A percentile compares a stretch with the other conserved stretches of the same genome.
These are phyloP conservation scores for Ocimum tenuiflorum DNA, from an alignment of 257 asterid genomes.

Conservation along the genomic window DNA sequence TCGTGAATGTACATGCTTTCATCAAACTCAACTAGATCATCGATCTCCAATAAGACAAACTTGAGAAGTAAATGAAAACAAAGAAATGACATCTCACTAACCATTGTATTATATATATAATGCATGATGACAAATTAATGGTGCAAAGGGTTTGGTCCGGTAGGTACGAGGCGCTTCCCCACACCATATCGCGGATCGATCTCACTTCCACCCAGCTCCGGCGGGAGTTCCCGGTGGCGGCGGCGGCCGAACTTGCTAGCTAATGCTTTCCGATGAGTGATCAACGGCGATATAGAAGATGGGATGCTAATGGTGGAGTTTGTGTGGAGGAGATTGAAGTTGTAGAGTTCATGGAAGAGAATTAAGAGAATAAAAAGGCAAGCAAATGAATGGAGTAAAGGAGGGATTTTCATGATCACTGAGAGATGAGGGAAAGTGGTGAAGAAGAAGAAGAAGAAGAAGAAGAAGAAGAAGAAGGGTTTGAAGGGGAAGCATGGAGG, in stretches of 20 bases:
- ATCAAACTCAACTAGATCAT: conserved; percentile 9
- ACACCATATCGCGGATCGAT: conserved; percentile 60
- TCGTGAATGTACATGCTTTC: conserved; percentile 29
- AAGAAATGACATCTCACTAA: conserved; percentile 23
- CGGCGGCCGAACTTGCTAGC: conserved; percentile 35
- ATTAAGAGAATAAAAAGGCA: conserved; percentile 29
- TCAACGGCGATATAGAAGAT: conserved; percentile 15
- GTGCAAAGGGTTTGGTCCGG: conserved; percentile 89
- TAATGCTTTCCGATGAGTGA: conserved; percentile 34
- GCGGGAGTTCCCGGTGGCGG: conserved; percentile 19
- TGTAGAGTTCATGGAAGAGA: conserved; percentile 30
- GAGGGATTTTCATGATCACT: conserved; percentile 36
- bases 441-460: conserved; percentile 35
- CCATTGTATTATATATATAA: too few species aligned
- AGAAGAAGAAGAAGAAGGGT: conserved; percentile 34
- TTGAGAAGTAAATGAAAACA: conserved; percentile 13
- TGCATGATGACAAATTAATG: conserved; percentile 31
- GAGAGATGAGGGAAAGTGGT: conserved; percentile 16
- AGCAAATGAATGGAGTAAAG: conserved; percentile 21
- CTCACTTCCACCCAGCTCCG: conserved; percentile 21
- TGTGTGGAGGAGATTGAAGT: conserved; percentile 17
- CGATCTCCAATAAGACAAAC: background rate
- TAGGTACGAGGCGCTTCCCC: conserved; percentile 72
- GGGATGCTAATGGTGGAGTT: background rate
- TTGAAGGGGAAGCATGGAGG: conserved; percentile 68